Evolutionary conservation across 106 monocot species (phyloP), one percentile per base, ranked within the genome.

Genomic region (Dendrobium chrysotoxum): DNA sequence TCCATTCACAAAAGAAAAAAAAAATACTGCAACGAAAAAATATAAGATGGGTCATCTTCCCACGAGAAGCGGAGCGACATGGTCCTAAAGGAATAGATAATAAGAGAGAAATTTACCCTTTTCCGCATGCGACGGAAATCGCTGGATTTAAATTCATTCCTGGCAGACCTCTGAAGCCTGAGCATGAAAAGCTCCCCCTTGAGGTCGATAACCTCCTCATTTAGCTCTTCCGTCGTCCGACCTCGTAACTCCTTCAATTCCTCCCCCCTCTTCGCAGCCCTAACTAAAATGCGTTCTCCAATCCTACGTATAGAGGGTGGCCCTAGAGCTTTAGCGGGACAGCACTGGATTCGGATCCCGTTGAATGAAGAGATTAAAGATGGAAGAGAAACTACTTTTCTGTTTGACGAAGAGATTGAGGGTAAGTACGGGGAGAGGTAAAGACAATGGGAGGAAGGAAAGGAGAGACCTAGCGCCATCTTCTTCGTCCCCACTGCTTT

Each of bases 141-240:
- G 78, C 94, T 94, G 83, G 88, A 84, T 53, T 92, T 94, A 84
- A 94, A 94, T 84, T 98, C 91, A 71, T 98, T 92, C 71, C 92
- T 55, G 40, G 92, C 92, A 53, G 98, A 95, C 76, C 82, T 83
- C 92, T 94, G 92, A 61, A 98, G 89, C 61, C 92, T 89, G 78
- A 94, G 89, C 93, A 93, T 89, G 54, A 93, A 85, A 40, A 96
- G 86, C 85, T 96, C 95, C 11, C 95, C 95, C 75, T 98, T 94
- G 72, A 98, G 87, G 76, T 98, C 98, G 54, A 95, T 71, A n/a
- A 98, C 88, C 86, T 95, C 98, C 84, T 98, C 98, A 40, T 95
- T 91, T 50, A 98, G 84, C 81, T 89, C 89, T 47, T 98, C 94
- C 35, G 95, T 95, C 23, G 84, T 80, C 88, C 85, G 95, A 6